phyloP scores from a whole-genome alignment of 2,329 filamentous ascomycete species.

The Xylariomycetidae sp. region DNA sequence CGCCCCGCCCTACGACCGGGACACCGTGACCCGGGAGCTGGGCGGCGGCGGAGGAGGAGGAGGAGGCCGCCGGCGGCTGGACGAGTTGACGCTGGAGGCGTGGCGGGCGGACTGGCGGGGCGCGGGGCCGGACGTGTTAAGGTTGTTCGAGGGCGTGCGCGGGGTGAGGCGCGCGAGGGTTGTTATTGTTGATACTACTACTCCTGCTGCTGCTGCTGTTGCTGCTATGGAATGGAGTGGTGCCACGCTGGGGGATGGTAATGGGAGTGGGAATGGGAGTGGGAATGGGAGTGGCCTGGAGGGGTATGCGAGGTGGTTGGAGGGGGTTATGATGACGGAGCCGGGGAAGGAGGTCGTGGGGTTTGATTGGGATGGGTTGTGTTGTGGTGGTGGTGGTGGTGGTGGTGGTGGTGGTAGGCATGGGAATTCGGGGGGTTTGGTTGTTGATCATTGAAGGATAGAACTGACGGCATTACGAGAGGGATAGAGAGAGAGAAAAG shows the following conservation, averaged over 20 bases:
- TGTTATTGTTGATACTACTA: no score
- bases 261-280: no score
- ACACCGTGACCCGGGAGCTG: constrained; percentile 29
- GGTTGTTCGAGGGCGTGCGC: constrained; percentile 37
- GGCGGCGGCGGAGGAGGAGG: no score
- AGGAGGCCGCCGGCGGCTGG: no score
- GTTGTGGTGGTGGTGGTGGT: constrained; percentile 2
- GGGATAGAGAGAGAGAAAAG: no score
- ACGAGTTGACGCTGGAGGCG: constrained; percentile 36
- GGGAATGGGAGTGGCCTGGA: constrained; percentile 38
- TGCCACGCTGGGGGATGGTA: no score
- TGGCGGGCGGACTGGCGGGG: constrained; percentile 34
- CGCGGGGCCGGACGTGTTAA: constrained; percentile 31
- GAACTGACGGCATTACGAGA: no score
- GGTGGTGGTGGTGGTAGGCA: background rate
- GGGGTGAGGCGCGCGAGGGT: constrained; percentile 33
- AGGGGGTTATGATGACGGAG: constrained; percentile 29
- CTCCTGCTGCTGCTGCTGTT: no score
- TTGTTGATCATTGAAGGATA: constrained; percentile 7
- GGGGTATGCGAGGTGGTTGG: constrained; percentile 38
- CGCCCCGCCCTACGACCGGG: constrained; percentile 28
- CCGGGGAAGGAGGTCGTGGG: constrained; percentile 8
- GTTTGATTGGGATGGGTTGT: constrained; percentile 10
- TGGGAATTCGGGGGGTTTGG: background rate
- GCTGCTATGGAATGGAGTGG: no score